These are phyloP conservation scores for Colletotrichum navitas DNA, from an alignment of 2,329 filamentous ascomycete species.

Conservation along the genomic window DNA sequence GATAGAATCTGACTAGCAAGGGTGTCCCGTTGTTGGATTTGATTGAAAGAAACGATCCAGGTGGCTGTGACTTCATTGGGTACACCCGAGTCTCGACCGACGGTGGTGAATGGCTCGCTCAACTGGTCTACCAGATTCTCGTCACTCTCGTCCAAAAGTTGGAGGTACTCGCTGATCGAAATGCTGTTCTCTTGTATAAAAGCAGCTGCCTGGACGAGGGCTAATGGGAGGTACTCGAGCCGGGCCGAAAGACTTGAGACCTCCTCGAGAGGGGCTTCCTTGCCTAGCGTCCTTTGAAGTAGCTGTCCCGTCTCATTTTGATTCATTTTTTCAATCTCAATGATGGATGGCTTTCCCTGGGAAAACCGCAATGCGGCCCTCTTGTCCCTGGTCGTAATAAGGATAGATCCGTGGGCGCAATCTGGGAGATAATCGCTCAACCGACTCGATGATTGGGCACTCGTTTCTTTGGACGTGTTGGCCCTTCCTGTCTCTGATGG, in stretches of 20 bases:
- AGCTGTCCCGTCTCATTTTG: background rate
- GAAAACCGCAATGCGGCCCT: background rate
- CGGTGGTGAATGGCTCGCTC: slow-evolving; percentile 45
- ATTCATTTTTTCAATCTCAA: background rate
- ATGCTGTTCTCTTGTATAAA: background rate
- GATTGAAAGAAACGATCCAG: slow-evolving; percentile 48
- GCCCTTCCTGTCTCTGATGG: rapidly evolving
- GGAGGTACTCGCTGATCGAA: slow-evolving; percentile 32
- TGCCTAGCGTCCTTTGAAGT: background rate
- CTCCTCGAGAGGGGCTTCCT: background rate
- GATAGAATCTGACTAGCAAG: slow-evolving; percentile 54
- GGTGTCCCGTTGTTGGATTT: slow-evolving; percentile 49
- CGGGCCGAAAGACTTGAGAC: background rate
- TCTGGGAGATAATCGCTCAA: slow-evolving; percentile 46
- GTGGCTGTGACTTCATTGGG: slow-evolving; percentile 43
- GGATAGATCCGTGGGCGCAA: slow-evolving; percentile 47
- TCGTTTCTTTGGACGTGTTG: too few relatives aligned
- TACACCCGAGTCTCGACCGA: too few relatives aligned
- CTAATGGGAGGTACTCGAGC: slow-evolving; percentile 8
- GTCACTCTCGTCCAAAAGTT: slow-evolving; percentile 45
- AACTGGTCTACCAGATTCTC: slow-evolving; percentile 43
- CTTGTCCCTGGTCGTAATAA: slow-evolving; percentile 43
- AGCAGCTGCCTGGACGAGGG: slow-evolving; percentile 2
- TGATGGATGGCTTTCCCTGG: background rate
- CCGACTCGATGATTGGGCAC: too few relatives aligned